Evolutionary conservation across 495 filamentous ascomycete species (phyloP), one percentile per base, ranked within the genome.

Genomic region (Penicillium atrosanguineum): DNA sequence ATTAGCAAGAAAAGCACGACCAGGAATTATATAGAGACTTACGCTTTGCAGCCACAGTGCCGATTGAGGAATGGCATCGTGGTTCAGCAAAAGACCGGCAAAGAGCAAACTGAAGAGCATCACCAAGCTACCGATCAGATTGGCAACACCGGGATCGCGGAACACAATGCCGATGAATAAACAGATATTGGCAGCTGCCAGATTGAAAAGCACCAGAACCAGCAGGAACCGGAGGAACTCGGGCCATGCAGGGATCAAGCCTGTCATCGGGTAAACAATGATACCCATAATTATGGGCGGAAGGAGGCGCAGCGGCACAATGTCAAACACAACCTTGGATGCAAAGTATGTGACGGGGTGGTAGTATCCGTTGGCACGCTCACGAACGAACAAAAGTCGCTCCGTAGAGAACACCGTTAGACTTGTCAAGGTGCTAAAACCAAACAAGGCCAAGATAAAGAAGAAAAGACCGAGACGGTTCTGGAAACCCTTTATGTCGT

Each of bases 401-500:
- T 99, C 94, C 2, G 89, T 82, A 5, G 90, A 91, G 69, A 99
- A 99, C 16, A 97, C 94, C 11, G 88, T 96, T 52, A 99, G 78
- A 61, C 84, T 90, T 1, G 94, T 97, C 34, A 99, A 77, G 0
- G 94, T 97, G 69, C 89, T 93, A 77, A 99, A 99, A 15, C 94
- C 94, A 60, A 97, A 99, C 16, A 99, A 74, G 5, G 94, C 91
- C 11, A 99, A 82, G 37, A 97, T 75, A 77, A 99, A 99, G 79
- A 99, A 97, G 80, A 97, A 97, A 11, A 97, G 79, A 59, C 94
- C 94, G n/a, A 99, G 85, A 18, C 94, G 83, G 69, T 99, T 97
- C 69, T 99, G 94, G 81, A 99, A 99, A 42, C 94, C 95, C 52
- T 88, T 85, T 64, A 99, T 96, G 64, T 97, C 90, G 66, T 95